phyloP scores from a whole-genome alignment of 192 early-diverging fungal genomes.

The Lobosporangium transversale region DNA sequence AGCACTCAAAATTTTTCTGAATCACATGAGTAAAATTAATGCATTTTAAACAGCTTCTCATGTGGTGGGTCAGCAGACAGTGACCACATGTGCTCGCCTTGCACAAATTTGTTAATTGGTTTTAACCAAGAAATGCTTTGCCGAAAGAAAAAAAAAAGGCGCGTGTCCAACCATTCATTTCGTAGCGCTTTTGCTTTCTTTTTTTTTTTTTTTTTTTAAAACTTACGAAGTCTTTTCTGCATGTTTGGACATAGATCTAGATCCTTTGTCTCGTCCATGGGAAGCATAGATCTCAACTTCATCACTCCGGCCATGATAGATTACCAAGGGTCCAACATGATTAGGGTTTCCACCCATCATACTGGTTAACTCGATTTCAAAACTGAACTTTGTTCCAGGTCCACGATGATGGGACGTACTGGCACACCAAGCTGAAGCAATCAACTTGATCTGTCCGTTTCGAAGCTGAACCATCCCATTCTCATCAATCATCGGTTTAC shows the following conservation, averaged over 20 bases:
- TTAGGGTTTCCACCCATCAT: conserved; percentile 13
- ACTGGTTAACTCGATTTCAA: conserved; percentile 47
- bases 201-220: no score
- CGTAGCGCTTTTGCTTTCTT: no score
- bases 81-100: no score
- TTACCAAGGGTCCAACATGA: conserved; percentile 17
- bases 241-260: conserved; percentile 32
- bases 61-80: no score
- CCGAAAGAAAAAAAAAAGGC: no score
- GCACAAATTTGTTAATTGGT: no score
- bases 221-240: conserved; percentile 29
- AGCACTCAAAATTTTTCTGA: no score
- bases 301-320: conserved; percentile 49
- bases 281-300: conserved; percentile 52
- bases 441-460: conserved; percentile 47
- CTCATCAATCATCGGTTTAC: conserved; percentile 54
- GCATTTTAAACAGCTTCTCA: no score
- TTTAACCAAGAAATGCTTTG: no score
- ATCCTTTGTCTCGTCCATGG: conserved; percentile 50
- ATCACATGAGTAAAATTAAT: conserved; percentile 16
- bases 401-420: conserved; percentile 51
- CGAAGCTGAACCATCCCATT: conserved; percentile 50
- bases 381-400: conserved; percentile 53
- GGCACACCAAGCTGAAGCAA: conserved; percentile 51
- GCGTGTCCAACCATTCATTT: no score